Conservation (phyloP, 2,329 filamentous ascomycete genomes). For the Diaporthe vexans region DNA sequence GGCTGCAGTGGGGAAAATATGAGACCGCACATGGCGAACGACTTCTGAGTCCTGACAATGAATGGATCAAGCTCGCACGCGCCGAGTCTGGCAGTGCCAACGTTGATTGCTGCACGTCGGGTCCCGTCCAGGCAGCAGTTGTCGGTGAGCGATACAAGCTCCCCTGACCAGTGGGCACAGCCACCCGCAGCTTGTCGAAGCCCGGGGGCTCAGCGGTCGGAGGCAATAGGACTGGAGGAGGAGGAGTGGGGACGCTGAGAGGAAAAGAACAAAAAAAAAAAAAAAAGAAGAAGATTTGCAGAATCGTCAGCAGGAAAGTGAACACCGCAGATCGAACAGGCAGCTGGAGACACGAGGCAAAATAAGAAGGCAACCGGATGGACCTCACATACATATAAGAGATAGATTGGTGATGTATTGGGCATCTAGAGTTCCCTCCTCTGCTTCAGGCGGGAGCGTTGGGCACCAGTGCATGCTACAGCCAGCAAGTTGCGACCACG, state of each 20-base stretch:
- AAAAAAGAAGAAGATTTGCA: background rate
- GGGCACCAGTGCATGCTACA: conserved; percentile 35
- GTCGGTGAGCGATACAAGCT: background rate
- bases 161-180: conserved; percentile 8
- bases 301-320: background rate
- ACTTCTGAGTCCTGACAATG: background rate
- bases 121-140: conserved; percentile 20
- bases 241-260: background rate
- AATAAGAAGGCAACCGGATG: conserved; percentile 22
- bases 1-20: background rate
- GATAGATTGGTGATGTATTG: background rate
- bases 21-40: background rate
- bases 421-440: conserved; percentile 6
- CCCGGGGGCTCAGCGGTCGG: conserved; percentile 3
- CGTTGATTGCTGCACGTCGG: conserved; percentile 19
- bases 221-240: background rate
- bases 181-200: conserved; percentile 13
- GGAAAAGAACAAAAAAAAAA: background rate
- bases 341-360: conserved; percentile 12
- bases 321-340: conserved; percentile 1
- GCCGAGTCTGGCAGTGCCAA: conserved; percentile 14
- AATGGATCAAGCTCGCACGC: no score
- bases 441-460: background rate
- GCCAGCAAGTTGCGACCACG: background rate
- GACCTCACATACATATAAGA: conserved; percentile 24